Evolutionary conservation across 768 basidiomycete genomes (phyloP), one percentile per base, ranked within the genome.

Genomic region (Termitomyces sp.): DNA sequence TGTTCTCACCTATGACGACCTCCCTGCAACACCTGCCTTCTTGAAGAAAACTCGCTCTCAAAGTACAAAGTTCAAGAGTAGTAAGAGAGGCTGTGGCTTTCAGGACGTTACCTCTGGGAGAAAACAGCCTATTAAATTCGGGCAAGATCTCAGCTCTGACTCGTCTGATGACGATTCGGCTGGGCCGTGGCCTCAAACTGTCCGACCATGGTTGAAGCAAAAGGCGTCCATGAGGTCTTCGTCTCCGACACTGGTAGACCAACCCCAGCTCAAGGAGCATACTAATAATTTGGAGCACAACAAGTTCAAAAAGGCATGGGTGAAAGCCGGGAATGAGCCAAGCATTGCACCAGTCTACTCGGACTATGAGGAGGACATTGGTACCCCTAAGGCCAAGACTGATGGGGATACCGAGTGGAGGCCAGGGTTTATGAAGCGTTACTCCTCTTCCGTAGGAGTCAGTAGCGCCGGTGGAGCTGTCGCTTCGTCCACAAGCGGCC

Each of bases 361-460:
- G 3, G 83, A 84, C 63, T 77, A 76, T 49, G 84, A 86, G 57
- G 81, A 80, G 48, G 80, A 80, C 58, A 57, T 75, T n/a, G 68
- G 70, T 46, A 67, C 60, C 28, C 62, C 58, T 61, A 63, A 67
- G n/a, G 36, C 52, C 60, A 45, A 58, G 42, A n/a, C 52, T 59
- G 60, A 61, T 63, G n/a, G 65, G 50, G 39, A 68, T 53, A 49
- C 60, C n/a, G 63, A 66, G 20, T 86, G 84, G 84, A 78, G 73
- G 20, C 85, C 85, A 0, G 80, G 68, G 0, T 86, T 86, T 68
- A 69, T 84, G 59, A 71, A 75, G 45, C 78, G 79, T 8, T 76
- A 81, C 56, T 67, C 60, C 13, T 69, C 70, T 24, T 67, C 64
- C 40, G 58, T 52, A 33, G 55, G 49, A n/a, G 15, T 49, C 11